Conservation (phyloP, 2,329 filamentous ascomycete species). For the Aspergillus uvarum region DNA sequence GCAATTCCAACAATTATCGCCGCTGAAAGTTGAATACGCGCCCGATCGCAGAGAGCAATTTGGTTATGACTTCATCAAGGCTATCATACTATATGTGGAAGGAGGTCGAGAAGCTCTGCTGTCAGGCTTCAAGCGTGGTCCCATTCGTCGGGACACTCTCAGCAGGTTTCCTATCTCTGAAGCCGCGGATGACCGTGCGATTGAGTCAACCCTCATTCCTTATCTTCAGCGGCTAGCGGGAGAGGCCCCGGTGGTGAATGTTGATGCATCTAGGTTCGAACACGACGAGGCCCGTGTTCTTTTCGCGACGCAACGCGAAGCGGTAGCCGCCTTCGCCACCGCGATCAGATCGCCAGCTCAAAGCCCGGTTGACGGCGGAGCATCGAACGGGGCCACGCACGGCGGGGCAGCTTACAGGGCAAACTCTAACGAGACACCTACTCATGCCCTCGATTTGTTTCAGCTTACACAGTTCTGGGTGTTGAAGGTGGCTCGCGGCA, state of each 20-base stretch:
- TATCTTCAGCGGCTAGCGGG: constrained; percentile 58
- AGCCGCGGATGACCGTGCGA: constrained; percentile 51
- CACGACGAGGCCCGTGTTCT: constrained; percentile 53
- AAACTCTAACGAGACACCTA: constrained; percentile 18
- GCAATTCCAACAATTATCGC: constrained; percentile 53
- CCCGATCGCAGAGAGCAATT: constrained; percentile 52
- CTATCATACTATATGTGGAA: constrained; percentile 62
- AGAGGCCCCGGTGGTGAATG: constrained; percentile 52
- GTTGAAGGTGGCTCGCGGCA: constrained; percentile 57
- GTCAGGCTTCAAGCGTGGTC: constrained; percentile 55
- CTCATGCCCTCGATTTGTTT: constrained; percentile 35
- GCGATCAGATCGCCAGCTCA: constrained; percentile 55
- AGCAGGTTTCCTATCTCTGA: constrained; percentile 54
- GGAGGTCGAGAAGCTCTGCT: constrained; percentile 57
- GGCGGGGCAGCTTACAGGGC: constrained; percentile 10
- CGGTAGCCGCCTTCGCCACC: constrained; percentile 57
- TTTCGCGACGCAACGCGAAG: constrained; percentile 54
- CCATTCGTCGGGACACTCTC: constrained; percentile 40
- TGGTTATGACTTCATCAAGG: constrained; percentile 64
- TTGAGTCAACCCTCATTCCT: constrained; percentile 59
- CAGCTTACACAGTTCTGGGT: constrained; percentile 56
- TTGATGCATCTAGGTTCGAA: constrained; percentile 60
- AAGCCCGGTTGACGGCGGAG: constrained; percentile 40
- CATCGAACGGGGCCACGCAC: constrained; percentile 26
- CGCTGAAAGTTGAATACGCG: constrained; percentile 44